Percentiles rank a stretch among this genome's conserved stretches.
phyloP scores from a whole-genome alignment of 345 rosid genomes.

The Populus pruinosa region DNA sequence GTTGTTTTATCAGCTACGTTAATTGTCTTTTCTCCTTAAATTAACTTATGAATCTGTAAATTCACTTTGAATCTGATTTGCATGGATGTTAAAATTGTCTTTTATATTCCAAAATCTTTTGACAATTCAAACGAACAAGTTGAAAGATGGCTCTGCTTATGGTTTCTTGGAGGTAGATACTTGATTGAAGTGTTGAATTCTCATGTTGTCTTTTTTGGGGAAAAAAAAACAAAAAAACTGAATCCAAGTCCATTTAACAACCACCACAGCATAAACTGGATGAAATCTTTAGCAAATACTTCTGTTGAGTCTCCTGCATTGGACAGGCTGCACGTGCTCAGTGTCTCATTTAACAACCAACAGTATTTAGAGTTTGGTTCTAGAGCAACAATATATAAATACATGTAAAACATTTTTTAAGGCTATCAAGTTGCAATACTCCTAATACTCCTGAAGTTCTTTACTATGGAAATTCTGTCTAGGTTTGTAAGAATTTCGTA shows the following conservation, averaged over 20 bases:
- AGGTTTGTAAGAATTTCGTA: slow-evolving; percentile 66
- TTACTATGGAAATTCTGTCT: slow-evolving; percentile 24
- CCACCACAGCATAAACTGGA: background rate
- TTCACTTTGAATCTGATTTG: background rate
- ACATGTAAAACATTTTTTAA: background rate
- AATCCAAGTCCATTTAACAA: background rate
- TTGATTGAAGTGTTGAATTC: background rate
- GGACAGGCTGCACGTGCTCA: background rate
- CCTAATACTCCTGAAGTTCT: background rate
- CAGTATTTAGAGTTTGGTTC: background rate
- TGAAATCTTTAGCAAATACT: background rate
- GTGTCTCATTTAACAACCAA: background rate
- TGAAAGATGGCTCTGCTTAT: background rate
- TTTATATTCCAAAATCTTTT: background rate
- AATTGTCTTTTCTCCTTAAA: background rate
- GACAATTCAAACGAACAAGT: background rate
- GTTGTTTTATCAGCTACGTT: background rate
- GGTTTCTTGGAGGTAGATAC: background rate
- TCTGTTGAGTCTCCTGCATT: background rate
- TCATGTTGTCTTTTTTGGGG: background rate
- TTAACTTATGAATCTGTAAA: background rate
- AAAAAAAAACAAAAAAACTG: background rate
- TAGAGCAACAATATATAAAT: background rate
- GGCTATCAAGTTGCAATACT: background rate
- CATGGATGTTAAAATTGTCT: background rate